These are phyloP conservation scores for Drosera capensis DNA, from an alignment of 148 eudicot genomes.

Conservation along the genomic window DNA sequence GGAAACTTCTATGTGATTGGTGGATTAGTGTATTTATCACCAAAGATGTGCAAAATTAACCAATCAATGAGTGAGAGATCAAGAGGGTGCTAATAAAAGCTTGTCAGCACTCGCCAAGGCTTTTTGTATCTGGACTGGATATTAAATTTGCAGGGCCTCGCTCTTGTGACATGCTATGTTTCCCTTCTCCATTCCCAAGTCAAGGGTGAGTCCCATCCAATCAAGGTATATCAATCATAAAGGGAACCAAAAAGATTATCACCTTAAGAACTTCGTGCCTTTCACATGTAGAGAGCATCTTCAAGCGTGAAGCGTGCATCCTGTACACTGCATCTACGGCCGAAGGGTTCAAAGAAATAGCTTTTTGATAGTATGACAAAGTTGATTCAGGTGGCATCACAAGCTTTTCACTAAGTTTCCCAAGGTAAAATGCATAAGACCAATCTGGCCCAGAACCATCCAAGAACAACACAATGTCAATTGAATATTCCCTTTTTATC, in stretches of 20 bases:
- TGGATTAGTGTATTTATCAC: too few relatives aligned
- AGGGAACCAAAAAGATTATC: conserved; percentile 1
- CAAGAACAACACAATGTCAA: neutral
- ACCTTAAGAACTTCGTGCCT: conserved; percentile 65
- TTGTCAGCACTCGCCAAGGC: too few relatives aligned
- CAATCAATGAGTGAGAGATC: too few relatives aligned
- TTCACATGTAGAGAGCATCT: conserved; percentile 60
- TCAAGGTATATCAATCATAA: neutral
- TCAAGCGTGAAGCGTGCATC: conserved; percentile 98
- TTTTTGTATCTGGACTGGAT: too few relatives aligned
- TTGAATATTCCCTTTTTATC: too few relatives aligned
- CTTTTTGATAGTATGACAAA: conserved; percentile 60
- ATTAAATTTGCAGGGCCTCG: too few relatives aligned
- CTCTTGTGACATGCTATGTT: too few relatives aligned
- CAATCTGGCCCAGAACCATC: conserved; percentile 71
- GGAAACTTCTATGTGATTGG: too few relatives aligned
- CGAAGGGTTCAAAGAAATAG: conserved; percentile 68
- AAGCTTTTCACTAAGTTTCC: conserved; percentile 88
- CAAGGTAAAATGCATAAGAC: conserved; percentile 84
- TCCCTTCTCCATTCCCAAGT: too few relatives aligned
- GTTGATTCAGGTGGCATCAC: conserved; percentile 48
- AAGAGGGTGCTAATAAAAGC: too few relatives aligned
- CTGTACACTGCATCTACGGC: conserved; percentile 95
- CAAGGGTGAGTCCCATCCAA: too few relatives aligned
- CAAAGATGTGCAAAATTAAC: too few relatives aligned